These are phyloP conservation scores for Mycothermus thermophilus DNA, from an alignment of 495 filamentous ascomycete genomes.

Conservation along the genomic window DNA sequence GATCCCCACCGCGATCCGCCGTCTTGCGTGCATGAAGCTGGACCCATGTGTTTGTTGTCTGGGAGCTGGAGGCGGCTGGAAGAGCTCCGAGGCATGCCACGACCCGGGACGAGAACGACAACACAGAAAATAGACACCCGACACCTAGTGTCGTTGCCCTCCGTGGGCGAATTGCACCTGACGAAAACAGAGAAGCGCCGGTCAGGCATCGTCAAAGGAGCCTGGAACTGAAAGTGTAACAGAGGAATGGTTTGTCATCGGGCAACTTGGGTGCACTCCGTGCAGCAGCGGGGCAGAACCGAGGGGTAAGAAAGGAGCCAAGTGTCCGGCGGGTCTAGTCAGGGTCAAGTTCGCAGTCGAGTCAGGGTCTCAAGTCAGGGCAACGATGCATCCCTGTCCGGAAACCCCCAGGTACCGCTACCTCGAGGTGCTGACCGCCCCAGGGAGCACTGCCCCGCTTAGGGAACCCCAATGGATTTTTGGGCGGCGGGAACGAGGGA, in stretches of 20 bases:
- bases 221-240: background rate
- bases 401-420: slow-evolving; percentile 26
- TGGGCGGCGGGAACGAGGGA: slow-evolving; percentile 12
- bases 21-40: too few relatives aligned
- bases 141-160: too few relatives aligned
- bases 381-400: too few relatives aligned
- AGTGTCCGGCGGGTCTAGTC: too few relatives aligned
- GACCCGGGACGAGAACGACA: too few relatives aligned
- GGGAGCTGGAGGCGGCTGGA: too few relatives aligned
- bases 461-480: slow-evolving; percentile 21
- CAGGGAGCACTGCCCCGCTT: slow-evolving; percentile 15
- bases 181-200: background rate
- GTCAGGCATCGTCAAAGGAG: slow-evolving; percentile 3
- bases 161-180: too few relatives aligned
- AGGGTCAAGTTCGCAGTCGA: too few relatives aligned
- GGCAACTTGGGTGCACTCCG: slow-evolving; percentile 3
- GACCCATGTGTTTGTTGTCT: too few relatives aligned
- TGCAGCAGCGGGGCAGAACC: slow-evolving; percentile 6
- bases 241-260: background rate
- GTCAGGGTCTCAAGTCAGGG: too few relatives aligned
- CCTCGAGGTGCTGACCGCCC: slow-evolving; percentile 18
- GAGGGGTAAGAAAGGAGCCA: background rate
- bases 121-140: too few relatives aligned
- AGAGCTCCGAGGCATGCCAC: too few relatives aligned
- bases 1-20: slow-evolving; percentile 6